These are phyloP conservation scores for Rutstroemia sp. DNA, from an alignment of 2,329 filamentous ascomycete species.

Conservation along the genomic window DNA sequence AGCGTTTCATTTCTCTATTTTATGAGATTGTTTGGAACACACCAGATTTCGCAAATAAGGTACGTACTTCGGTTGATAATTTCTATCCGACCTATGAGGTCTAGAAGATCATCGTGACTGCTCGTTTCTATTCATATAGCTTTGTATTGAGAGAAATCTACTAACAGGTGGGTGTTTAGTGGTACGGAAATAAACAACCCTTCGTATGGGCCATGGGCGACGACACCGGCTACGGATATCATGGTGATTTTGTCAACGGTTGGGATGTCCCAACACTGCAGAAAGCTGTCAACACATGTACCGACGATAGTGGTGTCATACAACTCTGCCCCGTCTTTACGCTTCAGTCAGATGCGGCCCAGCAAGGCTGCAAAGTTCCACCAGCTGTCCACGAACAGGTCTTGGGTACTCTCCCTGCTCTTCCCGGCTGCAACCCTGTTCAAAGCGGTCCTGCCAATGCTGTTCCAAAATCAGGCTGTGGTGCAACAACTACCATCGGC, in stretches of 20 bases:
- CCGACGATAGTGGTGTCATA: slow-evolving; percentile 35
- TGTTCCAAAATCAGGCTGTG: slow-evolving; percentile 36
- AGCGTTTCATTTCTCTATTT: slow-evolving; percentile 51
- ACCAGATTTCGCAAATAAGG: slow-evolving; percentile 38
- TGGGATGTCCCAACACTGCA: slow-evolving; percentile 44
- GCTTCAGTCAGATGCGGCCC: slow-evolving; percentile 46
- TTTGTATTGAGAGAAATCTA: neutral
- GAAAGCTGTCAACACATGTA: slow-evolving; percentile 42
- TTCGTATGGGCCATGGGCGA: slow-evolving; percentile 48
- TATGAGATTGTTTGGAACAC: slow-evolving; percentile 52
- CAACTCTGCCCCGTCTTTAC: slow-evolving; percentile 36
- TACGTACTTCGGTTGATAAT: neutral
- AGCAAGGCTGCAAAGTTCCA: slow-evolving; percentile 44
- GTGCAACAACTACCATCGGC: slow-evolving; percentile 40
- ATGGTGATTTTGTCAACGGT: slow-evolving; percentile 54
- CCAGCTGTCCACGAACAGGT: slow-evolving; percentile 37
- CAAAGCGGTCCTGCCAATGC: slow-evolving; percentile 20
- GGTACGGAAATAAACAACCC: slow-evolving; percentile 37
- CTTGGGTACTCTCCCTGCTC: slow-evolving; percentile 37
- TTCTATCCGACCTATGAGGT: neutral
- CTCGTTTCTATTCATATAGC: neutral
- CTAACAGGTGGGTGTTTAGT: slow-evolving; percentile 18
- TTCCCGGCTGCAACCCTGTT: slow-evolving; percentile 48
- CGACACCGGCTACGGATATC: slow-evolving; percentile 45
- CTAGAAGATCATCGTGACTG: neutral